These are phyloP conservation scores for Oenanthe sinensis DNA, from an alignment of 129 eudicot genomes.

Conservation along the genomic window DNA sequence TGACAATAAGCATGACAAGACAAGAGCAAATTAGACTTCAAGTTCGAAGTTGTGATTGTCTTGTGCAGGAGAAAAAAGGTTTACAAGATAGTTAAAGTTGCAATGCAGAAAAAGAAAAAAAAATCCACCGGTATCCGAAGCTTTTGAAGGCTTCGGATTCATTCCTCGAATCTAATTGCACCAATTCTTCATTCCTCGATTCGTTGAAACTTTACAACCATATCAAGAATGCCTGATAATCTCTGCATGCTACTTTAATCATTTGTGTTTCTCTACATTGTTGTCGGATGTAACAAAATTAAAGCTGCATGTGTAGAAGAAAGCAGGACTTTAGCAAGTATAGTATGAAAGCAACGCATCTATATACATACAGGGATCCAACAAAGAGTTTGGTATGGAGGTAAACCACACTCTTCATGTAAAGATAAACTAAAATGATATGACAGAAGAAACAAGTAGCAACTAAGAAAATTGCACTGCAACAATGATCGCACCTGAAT, in stretches of 20 bases:
- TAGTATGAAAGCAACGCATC: background rate
- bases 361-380: background rate
- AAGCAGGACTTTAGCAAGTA: background rate
- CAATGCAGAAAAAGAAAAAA: background rate
- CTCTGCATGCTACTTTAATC: background rate
- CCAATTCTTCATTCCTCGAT: background rate
- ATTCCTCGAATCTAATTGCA: background rate
- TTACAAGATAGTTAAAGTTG: background rate
- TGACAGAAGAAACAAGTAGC: background rate
- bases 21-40: background rate
- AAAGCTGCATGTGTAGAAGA: conserved; percentile 3
- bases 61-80: background rate
- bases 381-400: background rate
- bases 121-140: background rate
- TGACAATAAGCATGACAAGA: background rate
- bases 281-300: conserved; percentile 1
- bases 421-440: background rate
- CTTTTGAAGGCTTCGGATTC: background rate
- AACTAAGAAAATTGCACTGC: background rate
- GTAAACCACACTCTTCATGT: background rate
- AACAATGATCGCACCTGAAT: conserved; percentile 2
- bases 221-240: background rate
- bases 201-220: background rate
- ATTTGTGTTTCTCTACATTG: background rate
- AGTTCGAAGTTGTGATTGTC: background rate